Evolutionary conservation across 225 moss, liverwort and hornwort species (phyloP), one percentile per base, ranked within the genome.

Genomic region (Physcomitrellopsis africana): DNA sequence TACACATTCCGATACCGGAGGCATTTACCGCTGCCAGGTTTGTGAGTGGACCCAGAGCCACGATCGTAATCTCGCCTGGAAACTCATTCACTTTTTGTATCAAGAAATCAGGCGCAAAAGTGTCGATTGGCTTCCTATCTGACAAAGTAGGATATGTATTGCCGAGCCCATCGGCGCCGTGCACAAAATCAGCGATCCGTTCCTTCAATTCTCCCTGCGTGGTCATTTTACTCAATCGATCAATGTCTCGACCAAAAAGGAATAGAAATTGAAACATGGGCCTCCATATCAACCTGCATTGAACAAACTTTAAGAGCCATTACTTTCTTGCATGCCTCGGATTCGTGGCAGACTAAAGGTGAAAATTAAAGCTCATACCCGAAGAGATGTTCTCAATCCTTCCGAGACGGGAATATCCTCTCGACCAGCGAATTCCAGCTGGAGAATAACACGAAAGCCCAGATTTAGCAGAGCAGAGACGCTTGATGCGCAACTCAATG

Each of bases 81-180:
- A 79, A 86, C 72, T 95, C 94, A 80, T 86, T 93, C 32, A 92
- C 92, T 78, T 92, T 99, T 63, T 92, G 77, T 74, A 80, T 88
- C 59, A 99, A 49, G 75, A 86, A 99, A 51, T 93, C 90, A n/a
- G 93, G 85, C 72, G 91, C 99, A 75, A 81, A 88, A 52, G 79
- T 83, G 24, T 85, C 82, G 19, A 93, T 79, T 57, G 99, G 88
- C 72, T 89, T 89, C 79, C 92, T 77, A 45, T 88, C 88, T n/a
- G 99, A 89, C 51, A 85, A 81, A 57, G 80, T 61, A 19, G 99
- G 99, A 67, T 60, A 64, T 14, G 89, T 99, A 72, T 95, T 91
- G 73, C 99, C 99, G 48, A 99, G 92, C 48, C 99, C 99, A 83
- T 99, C 99, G 29, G 72, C 24, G 67, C 95, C 99, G 77, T 95